Percentiles rank a stretch among this genome's conserved stretches.
Evolutionary conservation across 495 filamentous ascomycete species (phyloP).

Genomic region (Aspergillus homomorphus): DNA sequence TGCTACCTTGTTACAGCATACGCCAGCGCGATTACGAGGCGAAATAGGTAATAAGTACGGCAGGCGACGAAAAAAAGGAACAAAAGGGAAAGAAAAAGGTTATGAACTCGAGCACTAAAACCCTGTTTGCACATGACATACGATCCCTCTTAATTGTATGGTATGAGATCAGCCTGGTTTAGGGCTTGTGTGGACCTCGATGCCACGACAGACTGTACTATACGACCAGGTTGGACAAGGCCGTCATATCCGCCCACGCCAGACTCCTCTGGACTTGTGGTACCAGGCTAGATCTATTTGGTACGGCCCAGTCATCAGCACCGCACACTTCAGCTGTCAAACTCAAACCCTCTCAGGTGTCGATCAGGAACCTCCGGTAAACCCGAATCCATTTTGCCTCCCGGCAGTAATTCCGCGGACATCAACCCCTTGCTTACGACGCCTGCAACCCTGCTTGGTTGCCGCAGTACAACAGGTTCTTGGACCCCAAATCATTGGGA

Average conservation of each 20-base stretch:
- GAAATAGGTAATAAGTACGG: background rate
- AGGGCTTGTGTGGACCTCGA: slow-evolving; percentile 2
- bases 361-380: slow-evolving; percentile 26
- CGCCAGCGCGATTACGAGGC: too few species aligned
- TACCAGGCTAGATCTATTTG: background rate
- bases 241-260: slow-evolving; percentile 4
- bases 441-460: background rate
- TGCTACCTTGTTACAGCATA: background rate
- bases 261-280: background rate
- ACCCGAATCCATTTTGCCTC: slow-evolving; percentile 15
- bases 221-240: slow-evolving; percentile 2
- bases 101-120: background rate
- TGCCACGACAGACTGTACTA: background rate
- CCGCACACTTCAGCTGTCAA: slow-evolving; percentile 14
- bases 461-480: background rate
- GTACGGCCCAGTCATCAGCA: background rate
- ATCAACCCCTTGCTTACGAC: slow-evolving; percentile 4
- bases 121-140: background rate
- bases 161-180: background rate
- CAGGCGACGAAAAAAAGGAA: background rate
- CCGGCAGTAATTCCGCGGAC: background rate
- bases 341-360: slow-evolving; percentile 4
- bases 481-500: too few species aligned
- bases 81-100: background rate
- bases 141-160: background rate